Evolutionary conservation across 2,329 filamentous ascomycete genomes (phyloP), one percentile per base, ranked within the genome.

Genomic region (Sporothrix dimorphospora): DNA sequence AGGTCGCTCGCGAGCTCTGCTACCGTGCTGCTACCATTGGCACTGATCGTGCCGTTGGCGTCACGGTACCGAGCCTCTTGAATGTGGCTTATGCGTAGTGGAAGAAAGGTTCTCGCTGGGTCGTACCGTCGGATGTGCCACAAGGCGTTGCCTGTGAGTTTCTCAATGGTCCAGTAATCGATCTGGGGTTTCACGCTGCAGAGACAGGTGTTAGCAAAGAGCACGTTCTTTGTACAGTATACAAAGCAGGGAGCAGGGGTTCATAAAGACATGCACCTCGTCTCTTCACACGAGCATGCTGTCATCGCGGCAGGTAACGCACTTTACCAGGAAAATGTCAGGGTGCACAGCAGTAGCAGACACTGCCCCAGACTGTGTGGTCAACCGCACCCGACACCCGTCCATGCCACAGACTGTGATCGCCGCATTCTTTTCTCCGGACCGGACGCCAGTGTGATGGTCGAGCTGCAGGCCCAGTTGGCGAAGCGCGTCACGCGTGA

Each of bases 271-370:
- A 61, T 65, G 38, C 38, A 65, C 38, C 59, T 27, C 38, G 38
- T 27, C 38, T 45, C 38, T 27, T 27, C 59, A 27, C 21, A 40
- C 55, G 19, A 24, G 38, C 38, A 42, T 63, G n/a, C n/a, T 16
- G 59, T 40, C 40, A 42, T 40, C 38, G 40, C 14, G 24, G 27
- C 63, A 30, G n/a, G 49, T 12, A 49, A 71, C 65, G 3, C 14
- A 75, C 73, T 75, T 75, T 14, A 75, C 51, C 9, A 73, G 34
- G 19, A 76, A 73, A 71, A 76, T 76, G 40, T 75, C 71, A 0
- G 75, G 74, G 27, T 76, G 75, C 9, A 57, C 66, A 7, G 38
- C 47, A 8, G 73, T 63, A 2, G 65, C 42, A 19, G 49, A 2
- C 11, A 72, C 49, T 21, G 45, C 67, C 24, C 74, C 75, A 0